Evolutionary conservation across 2,329 filamentous ascomycete genomes (phyloP).

Genomic region (Stemphylium beticola): DNA sequence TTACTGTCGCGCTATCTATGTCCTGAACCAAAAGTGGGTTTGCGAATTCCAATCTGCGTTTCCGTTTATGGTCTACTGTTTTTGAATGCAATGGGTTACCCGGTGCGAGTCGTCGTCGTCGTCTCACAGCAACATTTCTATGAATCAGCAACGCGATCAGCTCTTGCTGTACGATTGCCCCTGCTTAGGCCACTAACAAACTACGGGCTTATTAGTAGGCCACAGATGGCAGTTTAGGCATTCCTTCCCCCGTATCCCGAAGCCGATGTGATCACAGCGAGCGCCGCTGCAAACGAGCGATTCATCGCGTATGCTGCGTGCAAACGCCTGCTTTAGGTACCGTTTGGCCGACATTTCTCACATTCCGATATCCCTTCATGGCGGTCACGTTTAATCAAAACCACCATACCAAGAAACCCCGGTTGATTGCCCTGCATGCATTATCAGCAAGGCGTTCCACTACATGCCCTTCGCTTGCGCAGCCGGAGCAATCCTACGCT

Average conservation of each 20-base stretch:
- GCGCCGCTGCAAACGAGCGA: neutral
- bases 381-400: neutral
- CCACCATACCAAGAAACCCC: neutral
- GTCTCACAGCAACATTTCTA: neutral
- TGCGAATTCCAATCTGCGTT: too few relatives aligned
- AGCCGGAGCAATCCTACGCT: constrained; percentile 7
- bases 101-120: neutral
- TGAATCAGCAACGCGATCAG: neutral
- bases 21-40: neutral
- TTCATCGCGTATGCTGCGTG: neutral
- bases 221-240: neutral
- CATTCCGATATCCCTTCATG: neutral
- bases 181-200: neutral
- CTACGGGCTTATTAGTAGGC: neutral
- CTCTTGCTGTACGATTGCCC: neutral
- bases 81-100: neutral
- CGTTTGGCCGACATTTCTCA: neutral
- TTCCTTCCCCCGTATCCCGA: neutral
- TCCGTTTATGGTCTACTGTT: too few relatives aligned
- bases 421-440: constrained; percentile 11
- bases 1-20: too few relatives aligned
- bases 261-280: neutral
- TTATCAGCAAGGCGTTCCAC: neutral
- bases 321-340: neutral
- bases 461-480: constrained; percentile 7